Evolutionary conservation across 75 land plant species (phyloP), one percentile per base, ranked within the genome.

Genomic region (Gnetum montanum): DNA sequence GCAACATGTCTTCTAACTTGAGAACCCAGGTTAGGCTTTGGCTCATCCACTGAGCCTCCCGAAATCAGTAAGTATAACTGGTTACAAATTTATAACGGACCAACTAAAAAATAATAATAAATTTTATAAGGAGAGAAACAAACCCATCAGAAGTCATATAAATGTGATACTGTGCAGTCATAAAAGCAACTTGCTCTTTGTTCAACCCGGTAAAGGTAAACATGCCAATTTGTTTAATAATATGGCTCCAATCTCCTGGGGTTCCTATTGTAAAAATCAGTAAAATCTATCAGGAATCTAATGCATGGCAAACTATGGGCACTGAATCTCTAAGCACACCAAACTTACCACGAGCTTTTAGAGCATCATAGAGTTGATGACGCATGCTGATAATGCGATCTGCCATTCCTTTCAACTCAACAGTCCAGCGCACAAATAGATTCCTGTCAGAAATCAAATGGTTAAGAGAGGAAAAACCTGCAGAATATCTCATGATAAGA

Each of bases 81-180:
- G n/a, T n/a, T n/a, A n/a, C n/a, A n/a, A n/a, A n/a, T n/a, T n/a
- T n/a, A n/a, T n/a, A n/a, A n/a, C n/a, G n/a, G n/a, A n/a, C n/a
- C n/a, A n/a, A n/a, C n/a, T n/a, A n/a, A n/a, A n/a, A n/a, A n/a
- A n/a, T n/a, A n/a, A n/a, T 10, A 48, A 48, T 48, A 29, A 49
- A 18, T 10, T 0, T 3, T 46, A 43, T 15, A 23, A 27, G 15
- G 29, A 57, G n/a, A 63, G 35, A 13, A 35, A 22, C 23, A 43
- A 73, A 91, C 97, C 97, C 97, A 60, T 92, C 97, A 29, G 77
- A 77, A 40, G 97, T 88, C 95, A 92, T 82, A 83, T 88, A 92
- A 26, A 92, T 77, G 55, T 88, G 97, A 70, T 79, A 92, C 45
- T 92, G 95, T 46, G 58, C 70, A 6, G 86, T 88, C 90, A 88